Evolutionary conservation across 352 stramenopile genomes (phyloP).

Genomic region (Phytopythium sindhum): DNA sequence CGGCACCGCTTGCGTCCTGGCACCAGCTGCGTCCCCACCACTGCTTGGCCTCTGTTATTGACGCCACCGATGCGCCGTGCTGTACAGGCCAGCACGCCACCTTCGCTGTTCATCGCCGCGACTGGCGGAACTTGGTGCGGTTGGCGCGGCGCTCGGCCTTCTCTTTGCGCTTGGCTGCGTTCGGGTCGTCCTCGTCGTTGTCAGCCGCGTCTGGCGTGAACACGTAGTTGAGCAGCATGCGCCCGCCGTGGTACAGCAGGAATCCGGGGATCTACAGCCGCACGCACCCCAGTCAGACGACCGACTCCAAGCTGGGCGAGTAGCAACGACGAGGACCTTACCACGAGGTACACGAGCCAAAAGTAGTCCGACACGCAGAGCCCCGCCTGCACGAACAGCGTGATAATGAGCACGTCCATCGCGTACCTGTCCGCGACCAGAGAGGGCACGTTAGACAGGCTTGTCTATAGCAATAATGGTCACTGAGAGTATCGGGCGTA

Average conservation of each 20-base stretch:
- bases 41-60: neutral
- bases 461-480: neutral
- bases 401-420: conserved; percentile 85
- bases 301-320: neutral
- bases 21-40: neutral
- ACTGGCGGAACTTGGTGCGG: conserved; percentile 41
- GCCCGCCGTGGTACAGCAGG: conserved; percentile 74
- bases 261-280: conserved; percentile 62
- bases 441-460: neutral
- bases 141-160: conserved; percentile 67
- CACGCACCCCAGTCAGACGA: neutral
- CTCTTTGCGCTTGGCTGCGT: conserved; percentile 65
- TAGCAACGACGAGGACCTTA: conserved; percentile 15
- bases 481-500: conserved; percentile 14
- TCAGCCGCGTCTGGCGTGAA: conserved; percentile 62
- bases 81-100: neutral
- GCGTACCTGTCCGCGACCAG: conserved; percentile 37
- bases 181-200: conserved; percentile 44
- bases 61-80: neutral
- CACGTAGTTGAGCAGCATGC: conserved; percentile 79
- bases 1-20: neutral
- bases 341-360: conserved; percentile 77
- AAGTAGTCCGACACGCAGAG: conserved; percentile 85
- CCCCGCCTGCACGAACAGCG: conserved; percentile 73
- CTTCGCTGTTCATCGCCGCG: conserved; percentile 28